These are phyloP conservation scores for Pterocarpus santalinus DNA, from an alignment of 306 rosid genomes.

Conservation along the genomic window DNA sequence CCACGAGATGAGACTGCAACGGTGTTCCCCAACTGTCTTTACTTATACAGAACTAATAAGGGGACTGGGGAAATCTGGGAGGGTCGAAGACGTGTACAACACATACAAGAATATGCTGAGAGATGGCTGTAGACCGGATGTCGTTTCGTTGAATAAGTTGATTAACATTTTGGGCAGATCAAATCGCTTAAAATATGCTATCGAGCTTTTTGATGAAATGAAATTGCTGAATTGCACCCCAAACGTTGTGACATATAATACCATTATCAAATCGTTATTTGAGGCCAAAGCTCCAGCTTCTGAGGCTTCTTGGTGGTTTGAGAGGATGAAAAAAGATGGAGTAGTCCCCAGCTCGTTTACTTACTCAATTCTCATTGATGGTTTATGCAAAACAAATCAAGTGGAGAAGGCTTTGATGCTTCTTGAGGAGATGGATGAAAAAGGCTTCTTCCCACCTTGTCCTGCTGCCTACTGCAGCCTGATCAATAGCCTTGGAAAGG, in stretches of 20 bases:
- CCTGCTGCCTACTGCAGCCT: conserved; percentile 98
- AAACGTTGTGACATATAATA: conserved; percentile 85
- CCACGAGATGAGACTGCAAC: conserved; percentile 74
- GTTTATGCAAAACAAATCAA: conserved; percentile 88
- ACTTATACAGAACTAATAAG: conserved; percentile 87
- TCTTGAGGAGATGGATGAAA: conserved; percentile 99
- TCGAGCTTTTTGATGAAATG: conserved; percentile 74
- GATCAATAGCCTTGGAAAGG: conserved; percentile 91
- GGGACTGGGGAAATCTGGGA: conserved; percentile 88
- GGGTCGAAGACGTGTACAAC: conserved; percentile 75
- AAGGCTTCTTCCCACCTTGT: conserved; percentile 90
- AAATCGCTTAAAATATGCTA: conserved; percentile 67
- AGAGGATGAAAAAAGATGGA: conserved; percentile 84
- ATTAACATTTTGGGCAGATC: conserved; percentile 84
- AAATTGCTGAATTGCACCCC: conserved; percentile 65
- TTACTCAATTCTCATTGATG: conserved; percentile 91
- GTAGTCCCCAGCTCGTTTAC: conserved; percentile 83
- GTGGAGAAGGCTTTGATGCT: conserved; percentile 89
- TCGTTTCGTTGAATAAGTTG: conserved; percentile 82
- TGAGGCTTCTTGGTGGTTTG: conserved; percentile 77
- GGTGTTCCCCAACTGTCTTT: conserved; percentile 78
- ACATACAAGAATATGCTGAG: conserved; percentile 66
- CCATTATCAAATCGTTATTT: conserved; percentile 79
- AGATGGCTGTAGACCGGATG: conserved; percentile 84
- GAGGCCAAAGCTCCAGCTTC: conserved; percentile 73